A percentile compares a stretch with the other conserved stretches of the same genome.
Evolutionary conservation across 176 grass and related monocot species (phyloP).

Genomic region (barley (Hordeum vulgare)): DNA sequence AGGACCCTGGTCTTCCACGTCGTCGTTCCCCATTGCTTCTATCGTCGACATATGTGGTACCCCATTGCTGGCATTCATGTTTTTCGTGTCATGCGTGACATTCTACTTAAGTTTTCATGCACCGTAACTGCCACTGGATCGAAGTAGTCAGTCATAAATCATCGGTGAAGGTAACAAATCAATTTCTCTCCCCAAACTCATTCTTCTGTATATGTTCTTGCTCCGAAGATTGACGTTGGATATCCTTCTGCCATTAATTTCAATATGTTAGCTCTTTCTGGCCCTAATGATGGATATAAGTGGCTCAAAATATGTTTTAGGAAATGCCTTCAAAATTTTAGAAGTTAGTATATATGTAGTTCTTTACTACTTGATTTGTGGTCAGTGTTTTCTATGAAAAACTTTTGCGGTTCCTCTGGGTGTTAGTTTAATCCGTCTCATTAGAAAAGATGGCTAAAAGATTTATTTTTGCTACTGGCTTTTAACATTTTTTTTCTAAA

Average conservation of each 20-base stretch:
- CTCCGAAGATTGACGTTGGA: background rate
- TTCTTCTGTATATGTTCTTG: background rate
- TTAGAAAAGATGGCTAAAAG: background rate
- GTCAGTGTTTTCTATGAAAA: background rate
- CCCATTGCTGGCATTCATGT: too few species aligned
- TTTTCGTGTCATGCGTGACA: too few species aligned
- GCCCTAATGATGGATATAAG: background rate
- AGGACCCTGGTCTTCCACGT: too few species aligned
- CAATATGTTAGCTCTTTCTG: background rate
- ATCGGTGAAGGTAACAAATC: background rate
- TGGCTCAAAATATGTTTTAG: background rate
- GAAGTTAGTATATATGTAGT: background rate
- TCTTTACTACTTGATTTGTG: too few species aligned
- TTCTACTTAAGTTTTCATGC: too few species aligned
- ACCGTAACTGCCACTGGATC: too few species aligned
- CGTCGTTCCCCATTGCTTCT: too few species aligned
- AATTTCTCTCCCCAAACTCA: background rate
- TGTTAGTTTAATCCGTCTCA: too few species aligned
- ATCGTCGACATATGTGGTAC: too few species aligned
- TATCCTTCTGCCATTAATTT: background rate
- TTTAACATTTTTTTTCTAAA: background rate
- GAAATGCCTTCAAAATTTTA: background rate
- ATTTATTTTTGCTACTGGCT: background rate
- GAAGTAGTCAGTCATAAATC: background rate
- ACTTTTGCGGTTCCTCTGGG: too few species aligned